Evolutionary conservation across 2,329 filamentous ascomycete genomes (phyloP), one percentile per base, ranked within the genome.

Genomic region (Byssoonygena ceratinophila): DNA sequence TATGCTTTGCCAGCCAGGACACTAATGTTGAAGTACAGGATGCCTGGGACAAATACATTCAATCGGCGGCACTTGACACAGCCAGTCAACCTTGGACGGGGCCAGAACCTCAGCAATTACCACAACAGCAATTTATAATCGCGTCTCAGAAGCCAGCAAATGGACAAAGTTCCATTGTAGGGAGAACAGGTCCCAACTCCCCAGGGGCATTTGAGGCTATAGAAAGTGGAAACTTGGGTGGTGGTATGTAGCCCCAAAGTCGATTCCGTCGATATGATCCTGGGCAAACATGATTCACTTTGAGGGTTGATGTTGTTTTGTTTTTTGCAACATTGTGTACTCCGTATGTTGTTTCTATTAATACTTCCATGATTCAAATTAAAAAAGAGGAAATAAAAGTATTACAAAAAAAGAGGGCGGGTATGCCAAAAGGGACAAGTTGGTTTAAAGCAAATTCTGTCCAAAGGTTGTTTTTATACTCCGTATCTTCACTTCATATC

Each of bases 41-140:
- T 56, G 80, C 81, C 25, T 85, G 81, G 81, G 82, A 85, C 62
- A 79, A 75, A 5, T 85, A 84, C 59, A 79, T 85, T 45, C 81
- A 84, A 63, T 80, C 78, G 49, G 73, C 78, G 4, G 73, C 64
- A 5, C 57, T 74, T 31, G 73, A 75, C 45, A 61, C 66, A 8
- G 59, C 66, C 12, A 70, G 63, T 39, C 66, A 66, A 45, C 64
- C 67, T 52, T 73, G 69, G 70, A 61, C 63, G 14, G 64, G 64
- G 44, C 60, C 61, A 52, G 67, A 70, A 41, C 43, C 61, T n/a
- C 61, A 65, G 51, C 61, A 64, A 18, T 14, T 36, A 23, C 18
- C 4, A 12, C 40, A 46, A 7, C 5, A n/a, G 7, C 27, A 7
- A 22, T 31, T 32, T n/a, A 32, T 14, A 27, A 14, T 20, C n/a